These are phyloP conservation scores for Nowakowskiella sp. DNA, from an alignment of 192 early-diverging fungal species.

Conservation along the genomic window DNA sequence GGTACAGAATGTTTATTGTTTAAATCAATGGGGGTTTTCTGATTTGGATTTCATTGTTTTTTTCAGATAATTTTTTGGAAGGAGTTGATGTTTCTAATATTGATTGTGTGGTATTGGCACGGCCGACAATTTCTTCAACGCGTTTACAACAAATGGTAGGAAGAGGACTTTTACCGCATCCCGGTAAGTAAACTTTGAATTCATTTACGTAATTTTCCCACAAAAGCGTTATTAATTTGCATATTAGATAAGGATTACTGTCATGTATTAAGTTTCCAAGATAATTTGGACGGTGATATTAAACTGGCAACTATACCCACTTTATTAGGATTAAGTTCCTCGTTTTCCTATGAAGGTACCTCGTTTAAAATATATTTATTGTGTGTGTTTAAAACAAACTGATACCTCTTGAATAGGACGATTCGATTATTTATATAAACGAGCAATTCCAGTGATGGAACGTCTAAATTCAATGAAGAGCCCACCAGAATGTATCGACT, in stretches of 20 bases:
- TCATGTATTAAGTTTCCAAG: conserved; percentile 77
- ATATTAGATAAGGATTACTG: conserved; percentile 71
- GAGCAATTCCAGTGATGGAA: too few species aligned
- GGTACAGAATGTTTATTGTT: too few species aligned
- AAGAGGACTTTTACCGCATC: conserved; percentile 65
- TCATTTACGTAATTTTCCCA: conserved; percentile 1
- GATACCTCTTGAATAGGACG: too few species aligned
- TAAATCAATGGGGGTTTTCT: too few species aligned
- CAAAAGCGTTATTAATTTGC: too few species aligned
- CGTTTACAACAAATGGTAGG: conserved; percentile 96
- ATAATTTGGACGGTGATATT: conserved; percentile 42
- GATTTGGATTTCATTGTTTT: too few species aligned
- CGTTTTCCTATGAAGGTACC: conserved; percentile 40
- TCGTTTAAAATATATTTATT: too few species aligned
- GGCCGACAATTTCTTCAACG: conserved; percentile 72
- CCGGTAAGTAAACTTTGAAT: not conserved
- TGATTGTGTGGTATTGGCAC: conserved; percentile 79
- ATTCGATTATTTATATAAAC: too few species aligned
- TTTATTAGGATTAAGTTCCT: conserved; percentile 68
- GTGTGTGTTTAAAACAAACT: too few species aligned
- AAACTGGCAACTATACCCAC: too few species aligned
- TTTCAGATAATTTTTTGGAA: conserved; percentile 43
- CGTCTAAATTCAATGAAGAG: too few species aligned
- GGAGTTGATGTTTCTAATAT: conserved; percentile 83
- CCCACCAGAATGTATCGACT: too few species aligned